Evolutionary conservation across 768 basidiomycete species (phyloP), one percentile per base, ranked within the genome.

Genomic region (Pisolithus orientalis): DNA sequence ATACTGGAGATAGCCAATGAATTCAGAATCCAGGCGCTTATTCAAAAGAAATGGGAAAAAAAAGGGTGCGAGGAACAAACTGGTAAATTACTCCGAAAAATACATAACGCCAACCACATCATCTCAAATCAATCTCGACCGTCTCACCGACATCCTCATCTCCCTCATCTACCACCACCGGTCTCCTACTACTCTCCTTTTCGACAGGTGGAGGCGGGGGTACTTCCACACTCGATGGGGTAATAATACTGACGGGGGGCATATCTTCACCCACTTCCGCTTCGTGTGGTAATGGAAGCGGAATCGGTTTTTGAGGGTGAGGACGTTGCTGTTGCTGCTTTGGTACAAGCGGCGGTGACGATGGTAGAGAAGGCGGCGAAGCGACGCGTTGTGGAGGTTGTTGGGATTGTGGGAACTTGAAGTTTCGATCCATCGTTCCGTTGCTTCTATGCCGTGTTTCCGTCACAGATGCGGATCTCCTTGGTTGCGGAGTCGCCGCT

Each of bases 91-190:
- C 17, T 17, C 13, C 4, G 27, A 46, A 46, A 17, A 46, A 46
- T 46, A 29, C 24, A 46, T 46, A 28, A 52, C 29, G 21, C 13
- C 6, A 17, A 42, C 37, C 21, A 27, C 25, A 42, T 54, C 56
- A 77, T 59, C 77, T 72, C 67, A 82, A 67, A 39, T 77, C 74
- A 56, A 88, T 85, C 59, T 90, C 88, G 31, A 80, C 87, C 5
- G 85, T 90, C 64, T 85, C 85, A 0, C 87, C 89, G 44, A 90
- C 77, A 29, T 90, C 89, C 49, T 87, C 87, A 37, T 87, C 86
- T 0, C 65, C 78, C 8, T 83, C 67, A 27, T 84, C 84, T 31
- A 81, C 84, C 21, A 66, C 60, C 17, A 67, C 59, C 8, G 67
- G 69, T 55, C 70, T 62, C 49, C 70, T 63, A 32, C 68, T 71